phyloP scores from a whole-genome alignment of 129 eudicot genomes.

The Centrapalus pauciflorus region DNA sequence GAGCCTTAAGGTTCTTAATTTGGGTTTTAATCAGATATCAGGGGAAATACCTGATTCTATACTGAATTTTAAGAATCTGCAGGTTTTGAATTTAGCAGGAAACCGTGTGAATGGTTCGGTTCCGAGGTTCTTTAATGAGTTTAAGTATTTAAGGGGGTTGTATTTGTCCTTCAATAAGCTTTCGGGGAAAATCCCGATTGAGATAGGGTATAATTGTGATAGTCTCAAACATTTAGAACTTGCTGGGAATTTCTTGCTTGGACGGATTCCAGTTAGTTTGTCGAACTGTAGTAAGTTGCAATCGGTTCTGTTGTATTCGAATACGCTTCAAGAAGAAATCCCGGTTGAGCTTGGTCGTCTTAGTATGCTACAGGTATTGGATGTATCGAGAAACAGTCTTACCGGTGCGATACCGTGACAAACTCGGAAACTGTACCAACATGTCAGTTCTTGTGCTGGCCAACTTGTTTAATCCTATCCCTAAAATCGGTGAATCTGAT shows the following conservation, averaged over 20 bases:
- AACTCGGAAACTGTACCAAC: conserved; percentile 49
- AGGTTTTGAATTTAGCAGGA: conserved; percentile 55
- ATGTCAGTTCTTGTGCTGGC: conserved; percentile 49
- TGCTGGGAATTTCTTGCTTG: too few relatives aligned
- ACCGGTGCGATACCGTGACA: conserved; percentile 42
- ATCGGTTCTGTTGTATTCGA: conserved; percentile 42
- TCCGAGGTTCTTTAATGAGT: conserved; percentile 39
- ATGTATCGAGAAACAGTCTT: conserved; percentile 56
- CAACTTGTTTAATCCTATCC: conserved; percentile 50
- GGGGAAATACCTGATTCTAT: too few relatives aligned
- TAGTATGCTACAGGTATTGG: too few relatives aligned
- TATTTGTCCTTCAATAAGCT: conserved; percentile 58
- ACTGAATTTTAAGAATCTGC: conserved; percentile 33
- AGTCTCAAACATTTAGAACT: conserved; percentile 52
- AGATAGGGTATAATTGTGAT: conserved; percentile 43
- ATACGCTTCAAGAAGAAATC: conserved; percentile 52
- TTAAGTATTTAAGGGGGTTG: conserved; percentile 47
- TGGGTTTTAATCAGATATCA: too few relatives aligned
- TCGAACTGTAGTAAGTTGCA: conserved; percentile 41
- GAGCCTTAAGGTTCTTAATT: too few relatives aligned
- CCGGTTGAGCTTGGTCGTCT: too few relatives aligned
- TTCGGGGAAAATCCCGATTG: conserved; percentile 40
- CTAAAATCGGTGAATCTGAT: too few relatives aligned
- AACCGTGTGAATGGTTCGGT: conserved; percentile 49
- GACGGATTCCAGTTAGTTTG: too few relatives aligned